These are phyloP conservation scores for Xerocomus nothofagi DNA, from an alignment of 1,284 basidiomycete species.

Conservation along the genomic window DNA sequence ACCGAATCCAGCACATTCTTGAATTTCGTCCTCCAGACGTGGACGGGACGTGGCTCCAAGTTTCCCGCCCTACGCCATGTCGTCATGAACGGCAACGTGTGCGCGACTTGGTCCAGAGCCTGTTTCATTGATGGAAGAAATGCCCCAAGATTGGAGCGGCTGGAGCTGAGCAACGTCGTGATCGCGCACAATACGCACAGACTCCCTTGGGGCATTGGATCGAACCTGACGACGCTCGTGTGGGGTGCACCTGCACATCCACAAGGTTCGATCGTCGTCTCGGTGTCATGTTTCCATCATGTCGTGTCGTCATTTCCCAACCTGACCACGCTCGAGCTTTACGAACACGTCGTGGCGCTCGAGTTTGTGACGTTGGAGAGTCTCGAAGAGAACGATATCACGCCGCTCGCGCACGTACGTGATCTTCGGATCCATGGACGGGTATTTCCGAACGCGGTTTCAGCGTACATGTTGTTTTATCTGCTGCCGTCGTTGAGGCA, in stretches of 20 bases:
- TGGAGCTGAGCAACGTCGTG: constrained; percentile 22
- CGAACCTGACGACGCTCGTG: constrained; percentile 25
- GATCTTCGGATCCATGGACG: constrained; percentile 15
- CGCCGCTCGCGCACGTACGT: constrained; percentile 15
- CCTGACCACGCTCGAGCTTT: constrained; percentile 19
- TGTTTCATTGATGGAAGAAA: constrained; percentile 24
- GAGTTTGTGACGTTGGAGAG: constrained; percentile 6
- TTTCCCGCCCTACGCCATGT: constrained; percentile 14
- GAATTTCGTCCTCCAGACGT: constrained; percentile 21
- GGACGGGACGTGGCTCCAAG: constrained; percentile 11
- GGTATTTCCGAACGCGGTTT: constrained; percentile 10
- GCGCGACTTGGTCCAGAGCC: constrained; percentile 22
- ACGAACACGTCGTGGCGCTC: constrained; percentile 14
- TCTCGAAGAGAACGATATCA: constrained; percentile 6
- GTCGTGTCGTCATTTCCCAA: constrained; percentile 25
- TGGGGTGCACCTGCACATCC: constrained; percentile 19
- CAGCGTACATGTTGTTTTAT: constrained; percentile 20
- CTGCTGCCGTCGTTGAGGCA: constrained; percentile 16
- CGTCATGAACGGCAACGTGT: constrained; percentile 13
- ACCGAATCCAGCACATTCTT: constrained; percentile 16
- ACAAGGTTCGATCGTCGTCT: constrained; percentile 14
- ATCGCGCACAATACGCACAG: constrained; percentile 8
- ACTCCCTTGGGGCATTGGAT: constrained; percentile 13
- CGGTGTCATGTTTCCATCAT: constrained; percentile 19
- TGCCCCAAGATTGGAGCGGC: constrained; percentile 13